Evolutionary conservation across 495 filamentous ascomycete genomes (phyloP), one percentile per base, ranked within the genome.

Genomic region (Hypoxylon subgilvum): DNA sequence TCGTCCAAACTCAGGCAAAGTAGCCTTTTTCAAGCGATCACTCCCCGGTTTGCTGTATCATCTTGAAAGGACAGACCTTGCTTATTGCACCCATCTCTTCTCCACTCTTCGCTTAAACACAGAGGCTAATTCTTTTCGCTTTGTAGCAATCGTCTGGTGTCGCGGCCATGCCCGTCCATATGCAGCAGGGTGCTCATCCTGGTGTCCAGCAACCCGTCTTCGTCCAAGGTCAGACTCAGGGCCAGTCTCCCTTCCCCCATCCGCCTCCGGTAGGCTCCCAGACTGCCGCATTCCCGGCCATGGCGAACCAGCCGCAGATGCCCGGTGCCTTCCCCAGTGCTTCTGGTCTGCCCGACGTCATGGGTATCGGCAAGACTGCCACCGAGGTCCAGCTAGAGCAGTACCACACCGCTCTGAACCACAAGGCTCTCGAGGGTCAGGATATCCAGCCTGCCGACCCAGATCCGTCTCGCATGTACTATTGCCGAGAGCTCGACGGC

Each of bases 401-500:
- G 56, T 61, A 68, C 6, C 67, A 72, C 36, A 65, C 71, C 28
- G 74, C 77, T n/a, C 39, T 73, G 38, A 62, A 69, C 32, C 77
- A 67, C 65, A 67, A 69, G 46, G 66, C 70, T 19, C 69, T 72
- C 42, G 73, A 78, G 56, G 72, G 76, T 9, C 79, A 82, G 69
- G 78, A 79, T 31, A 79, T 82, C 47, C 76, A 75, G 40, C 81
- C 81, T 0, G 71, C 75, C 3, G 80, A 82, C 50, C 70, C 77
- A 21, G 76, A 83, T 51, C 72, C 76, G 13, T 73, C 68, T 30
- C 79, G 80, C 44, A 70, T 79, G 68, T 83, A 81, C 56, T 77
- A 75, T 69, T 69, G 72, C 38, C 74, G 79, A 9, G 79, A 82
- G 57, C 58, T 74, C 16, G 74, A 82, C 57, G 75, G 75, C 10